Conservation (phyloP, 2,329 filamentous ascomycete genomes). For the Aureobasidium lini region DNA sequence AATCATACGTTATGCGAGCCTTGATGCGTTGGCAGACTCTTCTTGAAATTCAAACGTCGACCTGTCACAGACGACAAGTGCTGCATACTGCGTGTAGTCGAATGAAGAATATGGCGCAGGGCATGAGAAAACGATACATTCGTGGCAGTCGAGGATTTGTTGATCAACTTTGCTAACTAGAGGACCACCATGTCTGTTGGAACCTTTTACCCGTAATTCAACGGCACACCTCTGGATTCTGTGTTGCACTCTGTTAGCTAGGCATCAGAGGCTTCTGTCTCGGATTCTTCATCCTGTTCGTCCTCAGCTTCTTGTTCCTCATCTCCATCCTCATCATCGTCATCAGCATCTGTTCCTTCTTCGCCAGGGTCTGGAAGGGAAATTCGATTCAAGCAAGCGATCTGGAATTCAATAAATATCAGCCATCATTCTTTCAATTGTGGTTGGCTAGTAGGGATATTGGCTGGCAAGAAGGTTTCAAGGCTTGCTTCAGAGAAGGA, state of each 20-base stretch:
- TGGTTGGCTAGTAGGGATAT: conserved; percentile 1
- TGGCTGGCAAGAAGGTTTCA: not conserved
- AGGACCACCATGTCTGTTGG: not conserved
- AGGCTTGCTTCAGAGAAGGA: not conserved
- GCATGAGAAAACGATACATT: not conserved
- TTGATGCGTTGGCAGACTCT: conserved; percentile 13
- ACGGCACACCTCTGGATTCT: not conserved
- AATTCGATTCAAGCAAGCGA: conserved; percentile 43
- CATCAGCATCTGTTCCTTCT: conserved; percentile 17
- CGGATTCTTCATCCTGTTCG: conserved; percentile 20
- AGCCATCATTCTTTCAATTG: not conserved
- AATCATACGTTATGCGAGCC: conserved; percentile 7
- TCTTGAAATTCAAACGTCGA: not conserved
- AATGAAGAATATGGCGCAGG: conserved; percentile 3
- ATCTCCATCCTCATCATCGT: conserved; percentile 21
- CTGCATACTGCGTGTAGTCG: conserved; percentile 3
- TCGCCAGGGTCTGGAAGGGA: conserved; percentile 41
- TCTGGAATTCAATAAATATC: conserved; percentile 26
- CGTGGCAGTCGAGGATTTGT: conserved; percentile 6
- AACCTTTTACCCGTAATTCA: not conserved
- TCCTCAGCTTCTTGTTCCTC: conserved; percentile 22
- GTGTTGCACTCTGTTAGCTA: not conserved
- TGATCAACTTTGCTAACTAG: not conserved
- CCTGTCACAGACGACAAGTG: conserved; percentile 10
- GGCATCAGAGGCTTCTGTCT: conserved; percentile 3